Evolutionary conservation across 176 grass and related monocot genomes (phyloP), one percentile per base, ranked within the genome.

Genomic region (Triticum monococcum): DNA sequence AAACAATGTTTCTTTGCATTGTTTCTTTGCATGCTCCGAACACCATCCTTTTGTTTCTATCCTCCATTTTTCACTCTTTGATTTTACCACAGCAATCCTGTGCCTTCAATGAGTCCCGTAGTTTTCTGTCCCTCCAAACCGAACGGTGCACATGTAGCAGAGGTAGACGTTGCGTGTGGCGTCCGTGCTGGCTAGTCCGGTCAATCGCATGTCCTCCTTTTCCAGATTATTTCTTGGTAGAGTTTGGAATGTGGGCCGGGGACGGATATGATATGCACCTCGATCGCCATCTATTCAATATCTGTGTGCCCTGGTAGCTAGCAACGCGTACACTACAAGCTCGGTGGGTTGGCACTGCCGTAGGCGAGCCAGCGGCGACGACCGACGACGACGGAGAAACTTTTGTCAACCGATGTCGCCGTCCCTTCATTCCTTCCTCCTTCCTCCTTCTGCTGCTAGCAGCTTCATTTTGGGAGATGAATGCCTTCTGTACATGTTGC

Each of bases 251-350:
- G 35, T 38, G 28, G 28, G 8, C n/a, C 9, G 12, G 24, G 64
- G 33, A 6, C 4, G 14, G 70, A 73, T 73, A 72, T 13, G 1
- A 40, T 17, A 56, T 56, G 52, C 54, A 8, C 54, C 54, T 0
- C 50, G 2, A 57, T 54, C 43, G 8, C 26, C 8, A 14, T 61
- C 75, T 12, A 60, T 60, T 5, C 8, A 3, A 30, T 13, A 56
- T 56, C 17, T 56, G 54, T 57, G 54, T 9, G 13, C 14, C 50
- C 50, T 54, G 5, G 5, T 52, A 17, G 13, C 57, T 40, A 8
- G 48, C 48, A 30, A 87, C 1, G 85, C 89, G 80, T 87, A 23
- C 22, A 6, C 24, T 25, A 26, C 75, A 84, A 75, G 85, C 83
- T 54, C 50, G 1, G 8, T n/a, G 20, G 6, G 20, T 23, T 22